phyloP scores from a whole-genome alignment of 371 early-diverging fungal genomes.

The Mucor irregularis region DNA sequence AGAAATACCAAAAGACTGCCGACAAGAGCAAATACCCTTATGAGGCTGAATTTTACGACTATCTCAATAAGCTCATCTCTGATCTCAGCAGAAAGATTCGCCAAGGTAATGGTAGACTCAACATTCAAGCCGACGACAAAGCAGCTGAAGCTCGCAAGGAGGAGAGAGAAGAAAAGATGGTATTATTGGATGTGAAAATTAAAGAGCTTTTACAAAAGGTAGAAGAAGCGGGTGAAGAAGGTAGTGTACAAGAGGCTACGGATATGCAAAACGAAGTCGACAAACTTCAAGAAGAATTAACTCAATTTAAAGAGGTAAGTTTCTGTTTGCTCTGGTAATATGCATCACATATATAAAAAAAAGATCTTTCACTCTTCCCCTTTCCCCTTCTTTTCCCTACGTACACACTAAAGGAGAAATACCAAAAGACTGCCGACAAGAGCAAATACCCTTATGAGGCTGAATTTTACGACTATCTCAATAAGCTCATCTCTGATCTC shows the following conservation, averaged over 20 bases:
- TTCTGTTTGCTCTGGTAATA: background rate
- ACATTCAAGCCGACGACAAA: slow-evolving; percentile 72
- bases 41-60: slow-evolving; percentile 76
- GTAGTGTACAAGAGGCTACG: slow-evolving; percentile 77
- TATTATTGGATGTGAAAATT: slow-evolving; percentile 84
- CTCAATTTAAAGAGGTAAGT: slow-evolving; percentile 59
- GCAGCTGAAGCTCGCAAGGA: slow-evolving; percentile 71
- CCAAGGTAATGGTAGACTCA: slow-evolving; percentile 73
- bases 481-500: slow-evolving; percentile 70
- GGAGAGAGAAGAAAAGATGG: slow-evolving; percentile 79
- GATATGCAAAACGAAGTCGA: slow-evolving; percentile 65
- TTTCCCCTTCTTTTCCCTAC: no score
- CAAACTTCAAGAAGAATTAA: slow-evolving; percentile 64
- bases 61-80: slow-evolving; percentile 66
- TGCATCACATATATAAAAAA: background rate
- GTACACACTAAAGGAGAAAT: slow-evolving; percentile 76
- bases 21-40: slow-evolving; percentile 73
- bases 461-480: slow-evolving; percentile 73
- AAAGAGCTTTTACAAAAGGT: slow-evolving; percentile 69
- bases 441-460: slow-evolving; percentile 75
- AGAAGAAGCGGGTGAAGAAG: slow-evolving; percentile 79
- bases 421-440: slow-evolving; percentile 68
- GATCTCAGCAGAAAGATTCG: slow-evolving; percentile 79
- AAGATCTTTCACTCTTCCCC: no score
- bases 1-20: slow-evolving; percentile 68